phyloP scores from a whole-genome alignment of 2,329 filamentous ascomycete genomes.

The Penicillium verrucosum region DNA sequence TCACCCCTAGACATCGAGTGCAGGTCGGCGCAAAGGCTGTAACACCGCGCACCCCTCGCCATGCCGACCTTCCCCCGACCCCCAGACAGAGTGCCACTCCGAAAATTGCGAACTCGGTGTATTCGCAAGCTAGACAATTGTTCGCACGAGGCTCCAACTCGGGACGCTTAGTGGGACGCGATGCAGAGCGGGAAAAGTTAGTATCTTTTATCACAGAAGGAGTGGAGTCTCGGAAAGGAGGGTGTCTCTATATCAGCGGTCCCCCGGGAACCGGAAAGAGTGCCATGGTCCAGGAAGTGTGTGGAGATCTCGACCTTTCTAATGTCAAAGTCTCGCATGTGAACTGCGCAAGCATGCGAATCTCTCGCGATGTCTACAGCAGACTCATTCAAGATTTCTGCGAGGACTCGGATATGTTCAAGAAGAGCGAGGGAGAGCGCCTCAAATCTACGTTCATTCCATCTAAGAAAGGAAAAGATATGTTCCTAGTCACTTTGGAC shows the following conservation, averaged over 20 bases:
- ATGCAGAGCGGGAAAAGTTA: conserved; percentile 65
- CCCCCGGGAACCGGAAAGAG: conserved; percentile 97
- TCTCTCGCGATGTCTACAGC: conserved; percentile 77
- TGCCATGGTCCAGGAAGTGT: conserved; percentile 81
- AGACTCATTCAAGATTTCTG: conserved; percentile 71
- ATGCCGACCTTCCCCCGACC: conserved; percentile 22
- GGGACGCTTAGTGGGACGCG: conserved; percentile 72
- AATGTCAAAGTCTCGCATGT: conserved; percentile 70
- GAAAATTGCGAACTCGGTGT: conserved; percentile 66
- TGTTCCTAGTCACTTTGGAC: conserved; percentile 84
- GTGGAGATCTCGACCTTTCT: conserved; percentile 54
- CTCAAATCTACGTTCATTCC: conserved; percentile 70
- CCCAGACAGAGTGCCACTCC: conserved; percentile 67
- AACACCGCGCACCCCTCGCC: conserved; percentile 68
- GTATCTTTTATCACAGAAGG: conserved; percentile 65
- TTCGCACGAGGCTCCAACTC: conserved; percentile 78
- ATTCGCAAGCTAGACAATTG: conserved; percentile 80
- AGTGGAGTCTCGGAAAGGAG: conserved; percentile 59
- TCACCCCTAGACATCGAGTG: conserved; percentile 81
- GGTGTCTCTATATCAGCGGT: conserved; percentile 91
- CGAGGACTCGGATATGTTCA: conserved; percentile 58
- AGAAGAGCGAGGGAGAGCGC: conserved; percentile 64
- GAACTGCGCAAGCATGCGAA: conserved; percentile 97
- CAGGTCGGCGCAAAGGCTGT: conserved; percentile 71
- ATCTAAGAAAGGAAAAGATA: conserved; percentile 51